Base-by-base conservation (phyloP, 768 basidiomycete genomes). In the Xanthoconium stramineum region DNA sequence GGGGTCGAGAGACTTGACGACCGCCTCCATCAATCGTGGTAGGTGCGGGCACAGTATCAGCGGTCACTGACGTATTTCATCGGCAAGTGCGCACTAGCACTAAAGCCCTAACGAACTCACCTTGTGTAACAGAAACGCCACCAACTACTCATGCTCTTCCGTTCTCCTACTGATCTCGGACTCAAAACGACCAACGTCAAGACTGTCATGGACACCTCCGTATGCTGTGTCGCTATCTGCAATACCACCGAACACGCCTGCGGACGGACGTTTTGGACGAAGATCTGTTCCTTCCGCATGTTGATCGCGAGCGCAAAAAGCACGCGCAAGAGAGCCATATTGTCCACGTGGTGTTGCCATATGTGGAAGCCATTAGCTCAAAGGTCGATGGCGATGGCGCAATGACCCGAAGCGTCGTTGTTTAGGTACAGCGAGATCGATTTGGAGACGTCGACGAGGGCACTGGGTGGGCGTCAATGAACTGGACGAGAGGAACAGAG, bases 1-100 rank as follows among this genome's bases (percentile, higher is more conserved):
- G 15, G 97, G 97, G 72, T 99, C 96, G 53, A 99, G 77, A 0
- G 94, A 97, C 68, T 94, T 95, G 17, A 98, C 94, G 1, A 98
- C 94, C 1, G 95, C 94, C 68, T 98, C 97, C 72, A 94, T 88
- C 44, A 98, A 75, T 40, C 86, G 82, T 0, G 95, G 89, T 29
- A 98, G 75, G 62, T 88, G 89, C 4, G 90, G 83, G 61, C 92
- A 88, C 42, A 98, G 75, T 9, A 96, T 84, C 29, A 90, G 75
- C 1, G 95, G 94, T 63, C 89, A 86, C 89, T 94, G 62, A 37
- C 9, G 0, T 35, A 32, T 15, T 20, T 9, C 4, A 15, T 66
- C 38, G 56, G 37, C 37, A 36, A 37, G 15, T 13, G 10, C 13
- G 12, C 33, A 35, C 33, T 12, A 35, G 6, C 33, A 6, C 33